Evolutionary conservation across 495 filamentous ascomycete species (phyloP).

Genomic region (Aspergillus bridgeri): DNA sequence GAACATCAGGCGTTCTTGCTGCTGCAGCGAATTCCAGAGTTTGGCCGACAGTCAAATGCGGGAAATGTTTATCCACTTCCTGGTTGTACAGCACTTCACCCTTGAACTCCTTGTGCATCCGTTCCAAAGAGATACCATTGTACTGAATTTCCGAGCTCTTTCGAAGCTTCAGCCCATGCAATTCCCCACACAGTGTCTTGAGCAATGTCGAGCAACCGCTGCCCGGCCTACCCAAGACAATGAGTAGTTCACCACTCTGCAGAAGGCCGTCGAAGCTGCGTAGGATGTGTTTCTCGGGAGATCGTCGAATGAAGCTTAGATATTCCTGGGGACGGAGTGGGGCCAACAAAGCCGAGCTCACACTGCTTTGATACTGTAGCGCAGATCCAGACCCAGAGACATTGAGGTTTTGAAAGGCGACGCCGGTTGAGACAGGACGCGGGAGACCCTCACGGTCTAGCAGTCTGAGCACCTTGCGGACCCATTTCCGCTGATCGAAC

Average conservation of each 20-base stretch:
- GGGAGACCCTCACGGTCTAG: conserved; percentile 43
- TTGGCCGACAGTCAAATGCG: conserved; percentile 63
- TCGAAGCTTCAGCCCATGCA: conserved; percentile 39
- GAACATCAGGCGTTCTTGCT: conserved; percentile 46
- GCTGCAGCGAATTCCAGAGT: conserved; percentile 62
- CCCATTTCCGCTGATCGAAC: conserved; percentile 59
- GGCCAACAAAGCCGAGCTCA: conserved; percentile 44
- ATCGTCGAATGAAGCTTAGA: conserved; percentile 25
- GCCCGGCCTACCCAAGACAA: conserved; percentile 43
- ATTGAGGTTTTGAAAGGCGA: conserved; percentile 50
- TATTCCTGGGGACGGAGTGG: conserved; percentile 48
- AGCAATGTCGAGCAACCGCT: conserved; percentile 46
- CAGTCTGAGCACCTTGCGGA: conserved; percentile 43
- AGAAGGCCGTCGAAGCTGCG: conserved; percentile 41
- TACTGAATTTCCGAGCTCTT: conserved; percentile 47
- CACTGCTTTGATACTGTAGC: conserved; percentile 55
- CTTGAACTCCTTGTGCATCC: conserved; percentile 56
- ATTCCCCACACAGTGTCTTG: conserved; percentile 35
- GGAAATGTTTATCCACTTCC: conserved; percentile 64
- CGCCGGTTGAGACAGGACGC: conserved; percentile 36
- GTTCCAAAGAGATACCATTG: conserved; percentile 48
- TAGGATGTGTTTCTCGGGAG: conserved; percentile 40
- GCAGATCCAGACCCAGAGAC: conserved; percentile 53
- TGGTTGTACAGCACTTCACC: conserved; percentile 64
- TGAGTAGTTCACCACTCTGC: conserved; percentile 36